Conservation (phyloP, 2,329 filamentous ascomycete species). For the Pseudocercospora macadamiae region DNA sequence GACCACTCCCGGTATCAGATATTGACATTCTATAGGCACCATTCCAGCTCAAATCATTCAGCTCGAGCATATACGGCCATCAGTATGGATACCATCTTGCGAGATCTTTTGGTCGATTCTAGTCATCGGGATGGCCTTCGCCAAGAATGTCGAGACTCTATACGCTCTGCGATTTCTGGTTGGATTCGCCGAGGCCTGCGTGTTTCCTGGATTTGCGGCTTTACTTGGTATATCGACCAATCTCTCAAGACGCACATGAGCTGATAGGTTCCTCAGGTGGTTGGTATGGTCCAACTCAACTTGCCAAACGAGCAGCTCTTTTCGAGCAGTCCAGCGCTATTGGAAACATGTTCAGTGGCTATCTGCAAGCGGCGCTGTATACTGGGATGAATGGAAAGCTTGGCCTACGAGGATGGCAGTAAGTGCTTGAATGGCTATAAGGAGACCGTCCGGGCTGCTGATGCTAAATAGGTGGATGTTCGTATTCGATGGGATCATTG, state of each 20-base stretch:
- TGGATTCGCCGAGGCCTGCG: slow-evolving; percentile 8
- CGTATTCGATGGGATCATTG: slow-evolving; percentile 58
- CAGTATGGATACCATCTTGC: slow-evolving; percentile 53
- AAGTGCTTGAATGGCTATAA: neutral
- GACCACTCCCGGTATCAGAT: neutral
- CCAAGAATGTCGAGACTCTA: slow-evolving; percentile 16
- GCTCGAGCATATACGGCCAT: slow-evolving; percentile 52
- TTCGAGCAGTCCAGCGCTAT: slow-evolving; percentile 54
- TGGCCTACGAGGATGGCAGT: slow-evolving; percentile 48
- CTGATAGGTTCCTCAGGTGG: neutral
- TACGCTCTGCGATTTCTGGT: slow-evolving; percentile 16
- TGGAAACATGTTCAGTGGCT: slow-evolving; percentile 52
- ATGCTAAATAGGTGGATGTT: slow-evolving; percentile 43
- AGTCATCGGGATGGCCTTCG: slow-evolving; percentile 14
- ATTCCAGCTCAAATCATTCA: slow-evolving; percentile 39
- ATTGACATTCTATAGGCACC: neutral
- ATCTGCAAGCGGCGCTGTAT: slow-evolving; percentile 59
- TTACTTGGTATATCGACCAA: neutral
- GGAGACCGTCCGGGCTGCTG: slow-evolving; percentile 20
- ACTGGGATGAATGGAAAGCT: slow-evolving; percentile 47
- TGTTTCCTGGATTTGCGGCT: slow-evolving; percentile 14
- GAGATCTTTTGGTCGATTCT: slow-evolving; percentile 52
- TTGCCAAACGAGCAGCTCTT: slow-evolving; percentile 52
- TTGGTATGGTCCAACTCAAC: slow-evolving; percentile 12
- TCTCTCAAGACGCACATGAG: too few species aligned